Conservation (phyloP, 768 basidiomycete species). For the Rhizopogon salebrosus region DNA sequence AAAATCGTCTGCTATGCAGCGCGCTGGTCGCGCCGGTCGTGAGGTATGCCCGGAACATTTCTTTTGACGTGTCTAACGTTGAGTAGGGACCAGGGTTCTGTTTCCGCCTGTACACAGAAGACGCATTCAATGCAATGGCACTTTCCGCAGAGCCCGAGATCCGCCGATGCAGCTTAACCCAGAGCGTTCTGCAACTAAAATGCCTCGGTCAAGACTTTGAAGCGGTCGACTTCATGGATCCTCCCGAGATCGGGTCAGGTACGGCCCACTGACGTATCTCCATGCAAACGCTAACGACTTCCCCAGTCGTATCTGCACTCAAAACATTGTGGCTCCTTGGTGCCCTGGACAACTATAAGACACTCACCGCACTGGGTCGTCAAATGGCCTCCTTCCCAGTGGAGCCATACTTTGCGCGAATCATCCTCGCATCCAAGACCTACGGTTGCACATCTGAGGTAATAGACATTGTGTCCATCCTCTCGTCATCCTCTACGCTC, state of each 20-base stretch:
- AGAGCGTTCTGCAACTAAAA: conserved; percentile 81
- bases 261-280: conserved; percentile 23
- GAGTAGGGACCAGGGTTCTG: conserved; percentile 74
- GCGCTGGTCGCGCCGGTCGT: conserved; percentile 95
- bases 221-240: conserved; percentile 84
- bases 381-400: conserved; percentile 90
- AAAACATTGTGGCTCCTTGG: conserved; percentile 75
- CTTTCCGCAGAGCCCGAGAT: conserved; percentile 83
- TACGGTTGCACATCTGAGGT: conserved; percentile 74
- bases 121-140: conserved; percentile 62
- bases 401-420: conserved; percentile 78
- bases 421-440: conserved; percentile 72
- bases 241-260: conserved; percentile 74
- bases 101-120: conserved; percentile 89
- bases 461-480: conserved; percentile 77
- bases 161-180: conserved; percentile 76
- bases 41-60: conserved; percentile 45
- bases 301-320: conserved; percentile 54
- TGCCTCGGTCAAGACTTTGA: conserved; percentile 79
- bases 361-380: conserved; percentile 68
- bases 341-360: conserved; percentile 63
- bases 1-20: conserved; percentile 86
- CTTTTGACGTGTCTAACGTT: neutral
- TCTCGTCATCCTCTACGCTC: conserved; percentile 76
- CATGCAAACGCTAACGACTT: neutral